Base-by-base conservation (phyloP, 2,329 filamentous ascomycete species). In the Diplocarpon mali region DNA sequence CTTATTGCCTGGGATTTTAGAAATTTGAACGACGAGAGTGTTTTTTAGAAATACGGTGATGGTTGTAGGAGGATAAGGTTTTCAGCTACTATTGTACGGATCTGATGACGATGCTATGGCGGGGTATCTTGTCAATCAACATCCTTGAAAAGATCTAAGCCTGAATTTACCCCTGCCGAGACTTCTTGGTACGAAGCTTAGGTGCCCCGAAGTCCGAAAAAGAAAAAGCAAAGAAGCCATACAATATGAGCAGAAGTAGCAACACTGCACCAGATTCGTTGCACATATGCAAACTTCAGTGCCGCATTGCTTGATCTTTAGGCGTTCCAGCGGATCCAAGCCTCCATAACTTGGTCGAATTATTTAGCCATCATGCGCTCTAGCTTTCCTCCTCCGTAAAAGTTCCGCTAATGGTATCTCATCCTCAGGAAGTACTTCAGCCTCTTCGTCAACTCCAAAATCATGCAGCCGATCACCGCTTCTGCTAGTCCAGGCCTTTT, bases 361-460 rank as follows among this genome's bases (percentile, higher is more conserved):
- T 14, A 15, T 31, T 38, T 16, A 43, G 11, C 14, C 30, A 12
- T 43, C 15, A 15, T 45, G 38, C 11, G 38, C 38, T 41, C 38
- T 40, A n/a, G 38, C 38, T 45, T 68, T 75, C 50, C 78, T 66
- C 51, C 78, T 67, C 38, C 75, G 67, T 36, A 88, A 63, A 12
- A 90, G 56, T 58, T 86, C 78, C 3, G 75, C 78, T 34, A 90
- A 64, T 0, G 84, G 85, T 12, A 90, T 65, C 54, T 88, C 78
- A 49, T 78, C 78, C 47, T 78, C 74, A 51, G 72, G 71, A 24
- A 60, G 14, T 38, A 73, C 69, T 48, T 87, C 81, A 0, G 72
- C 74, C 12, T 85, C 82, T 56, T 87, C 83, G 54, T 90, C 85
- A 0, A 92, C 84, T 1, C 85, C 85, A 57, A 80, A 92, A 56